Evolutionary conservation across 441 rosid genomes (phyloP).

Genomic region (Mallotus repandus): DNA sequence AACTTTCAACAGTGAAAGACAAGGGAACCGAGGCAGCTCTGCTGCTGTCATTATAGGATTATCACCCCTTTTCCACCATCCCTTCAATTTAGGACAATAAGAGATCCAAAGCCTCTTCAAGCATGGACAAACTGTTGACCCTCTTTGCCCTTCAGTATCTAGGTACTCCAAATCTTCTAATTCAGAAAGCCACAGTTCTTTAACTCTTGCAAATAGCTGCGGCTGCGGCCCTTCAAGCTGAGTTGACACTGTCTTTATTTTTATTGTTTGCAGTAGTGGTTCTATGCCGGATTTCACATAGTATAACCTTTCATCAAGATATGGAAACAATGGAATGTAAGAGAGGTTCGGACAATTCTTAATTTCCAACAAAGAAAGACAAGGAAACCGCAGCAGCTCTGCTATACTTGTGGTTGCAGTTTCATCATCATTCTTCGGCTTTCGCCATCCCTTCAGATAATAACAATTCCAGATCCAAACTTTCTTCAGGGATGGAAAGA

Average conservation of each 20-base stretch:
- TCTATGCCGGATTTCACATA: not conserved
- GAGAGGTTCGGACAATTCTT: slow-evolving; percentile 15
- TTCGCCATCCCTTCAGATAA: slow-evolving; percentile 19
- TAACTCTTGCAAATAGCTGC: not conserved
- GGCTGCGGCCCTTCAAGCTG: not conserved
- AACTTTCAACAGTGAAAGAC: slow-evolving; percentile 16
- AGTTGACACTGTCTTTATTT: not conserved
- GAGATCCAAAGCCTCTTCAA: not conserved
- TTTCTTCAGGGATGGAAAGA: slow-evolving; percentile 11
- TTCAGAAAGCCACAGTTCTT: not conserved
- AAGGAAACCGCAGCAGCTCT: slow-evolving; percentile 14
- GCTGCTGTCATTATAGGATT: not conserved
- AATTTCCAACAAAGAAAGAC: slow-evolving; percentile 17
- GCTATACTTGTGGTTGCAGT: too few relatives aligned
- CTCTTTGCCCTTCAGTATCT: not conserved
- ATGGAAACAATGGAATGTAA: slow-evolving; percentile 26
- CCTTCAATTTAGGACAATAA: slow-evolving; percentile 8
- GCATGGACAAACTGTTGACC: not conserved
- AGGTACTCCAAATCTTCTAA: slow-evolving; percentile 3
- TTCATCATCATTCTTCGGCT: not conserved
- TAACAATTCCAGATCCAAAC: not conserved
- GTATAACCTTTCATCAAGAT: not conserved
- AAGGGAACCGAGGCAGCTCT: slow-evolving; percentile 17
- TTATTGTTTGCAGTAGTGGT: slow-evolving; percentile 11
- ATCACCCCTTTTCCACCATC: slow-evolving; percentile 19